Evolutionary conservation across 331 rosid species (phyloP).

Genomic region (Cydonia oblonga): DNA sequence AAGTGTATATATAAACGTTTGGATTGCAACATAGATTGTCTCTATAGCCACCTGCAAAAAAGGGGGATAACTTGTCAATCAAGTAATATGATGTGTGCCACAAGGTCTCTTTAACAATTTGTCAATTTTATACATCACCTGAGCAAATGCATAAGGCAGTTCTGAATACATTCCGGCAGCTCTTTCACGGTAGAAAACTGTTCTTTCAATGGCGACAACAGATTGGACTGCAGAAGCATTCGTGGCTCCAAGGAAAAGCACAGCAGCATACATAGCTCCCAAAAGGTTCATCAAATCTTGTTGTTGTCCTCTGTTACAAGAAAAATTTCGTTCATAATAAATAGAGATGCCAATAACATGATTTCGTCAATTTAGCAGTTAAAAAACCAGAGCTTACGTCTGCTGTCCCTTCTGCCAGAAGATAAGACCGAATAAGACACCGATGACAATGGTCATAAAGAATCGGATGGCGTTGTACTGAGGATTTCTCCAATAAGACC

Average conservation of each 20-base stretch:
- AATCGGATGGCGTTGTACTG: constrained; percentile 32
- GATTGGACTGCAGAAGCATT: constrained; percentile 31
- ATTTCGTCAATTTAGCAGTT: background rate
- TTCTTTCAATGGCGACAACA: constrained; percentile 27
- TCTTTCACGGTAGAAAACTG: constrained; percentile 44
- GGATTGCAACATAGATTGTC: constrained; percentile 25
- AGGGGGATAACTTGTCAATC: background rate
- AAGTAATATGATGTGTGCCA: background rate
- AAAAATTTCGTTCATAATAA: background rate
- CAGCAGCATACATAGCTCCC: constrained; percentile 37
- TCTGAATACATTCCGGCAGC: constrained; percentile 23
- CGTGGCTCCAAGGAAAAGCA: constrained; percentile 35
- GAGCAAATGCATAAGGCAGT: constrained; percentile 28
- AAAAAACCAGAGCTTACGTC: constrained; percentile 13
- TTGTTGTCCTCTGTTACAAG: constrained; percentile 15
- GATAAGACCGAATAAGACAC: constrained; percentile 28
- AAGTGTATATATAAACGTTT: constrained; percentile 16
- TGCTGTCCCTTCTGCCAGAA: constrained; percentile 38
- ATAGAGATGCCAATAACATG: background rate
- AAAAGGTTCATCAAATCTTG: constrained; percentile 34
- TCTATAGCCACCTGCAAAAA: constrained; percentile 34
- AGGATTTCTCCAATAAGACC: constrained; percentile 53
- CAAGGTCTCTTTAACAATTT: background rate
- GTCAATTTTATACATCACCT: constrained; percentile 13
- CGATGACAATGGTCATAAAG: constrained; percentile 25